Conservation (phyloP, 768 basidiomycete genomes). For the Leccinum imitatum region DNA sequence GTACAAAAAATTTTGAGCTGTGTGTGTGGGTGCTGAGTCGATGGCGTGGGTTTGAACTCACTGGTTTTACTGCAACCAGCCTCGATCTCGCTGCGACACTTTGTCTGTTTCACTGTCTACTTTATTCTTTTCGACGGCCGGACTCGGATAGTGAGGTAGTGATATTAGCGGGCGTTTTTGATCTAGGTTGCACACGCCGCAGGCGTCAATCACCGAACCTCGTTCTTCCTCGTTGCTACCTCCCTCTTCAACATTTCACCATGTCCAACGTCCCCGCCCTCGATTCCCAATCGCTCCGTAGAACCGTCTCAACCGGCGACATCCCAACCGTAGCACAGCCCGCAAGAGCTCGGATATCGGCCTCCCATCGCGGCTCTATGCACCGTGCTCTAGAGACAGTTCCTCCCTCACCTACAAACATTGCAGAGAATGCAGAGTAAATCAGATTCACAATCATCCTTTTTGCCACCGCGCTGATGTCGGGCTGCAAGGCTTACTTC, state of each 20-base stretch:
- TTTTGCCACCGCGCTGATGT: constrained; percentile 22
- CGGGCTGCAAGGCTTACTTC: constrained; percentile 18
- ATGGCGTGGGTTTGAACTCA: neutral
- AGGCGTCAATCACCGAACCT: constrained; percentile 29
- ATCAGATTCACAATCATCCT: constrained; percentile 7
- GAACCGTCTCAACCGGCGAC: constrained; percentile 37
- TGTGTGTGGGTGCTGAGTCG: neutral
- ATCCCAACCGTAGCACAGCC: constrained; percentile 29
- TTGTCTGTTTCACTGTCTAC: constrained; percentile 11
- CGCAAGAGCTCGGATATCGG: constrained; percentile 29
- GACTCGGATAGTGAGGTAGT: constrained; percentile 21
- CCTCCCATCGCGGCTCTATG: constrained; percentile 27
- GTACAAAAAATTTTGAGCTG: neutral
- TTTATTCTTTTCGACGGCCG: constrained; percentile 6
- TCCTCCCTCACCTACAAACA: constrained; percentile 20
- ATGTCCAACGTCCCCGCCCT: constrained; percentile 28
- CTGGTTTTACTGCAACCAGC: neutral
- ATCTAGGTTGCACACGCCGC: constrained; percentile 27
- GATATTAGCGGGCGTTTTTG: neutral
- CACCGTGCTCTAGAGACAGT: constrained; percentile 23
- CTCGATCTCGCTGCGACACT: constrained; percentile 6
- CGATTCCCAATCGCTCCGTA: constrained; percentile 35
- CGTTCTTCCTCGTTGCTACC: constrained; percentile 11
- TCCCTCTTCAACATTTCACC: constrained; percentile 21
- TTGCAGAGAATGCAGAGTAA: constrained; percentile 20